These are phyloP conservation scores for Limnanthes douglasii DNA, from an alignment of 345 rosid genomes.

Conservation along the genomic window DNA sequence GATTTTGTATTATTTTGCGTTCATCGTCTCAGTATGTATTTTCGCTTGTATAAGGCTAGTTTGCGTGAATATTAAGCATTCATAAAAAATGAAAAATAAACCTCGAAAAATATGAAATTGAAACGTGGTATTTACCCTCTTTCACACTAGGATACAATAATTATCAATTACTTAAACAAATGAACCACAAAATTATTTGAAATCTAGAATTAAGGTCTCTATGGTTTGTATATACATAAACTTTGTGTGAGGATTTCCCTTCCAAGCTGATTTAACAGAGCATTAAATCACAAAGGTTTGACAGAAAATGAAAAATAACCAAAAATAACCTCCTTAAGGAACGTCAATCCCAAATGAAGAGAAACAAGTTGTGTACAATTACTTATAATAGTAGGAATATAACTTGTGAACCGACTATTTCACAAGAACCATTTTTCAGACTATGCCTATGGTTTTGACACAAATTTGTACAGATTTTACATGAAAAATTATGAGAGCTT, in stretches of 20 bases:
- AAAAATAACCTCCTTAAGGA: conserved; percentile 58
- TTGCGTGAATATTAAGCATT: too few relatives aligned
- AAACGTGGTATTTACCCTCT: too few relatives aligned
- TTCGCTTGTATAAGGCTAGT: too few relatives aligned
- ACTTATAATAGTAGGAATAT: conserved; percentile 46
- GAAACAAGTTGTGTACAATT: conserved; percentile 82
- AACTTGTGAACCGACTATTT: conserved; percentile 47
- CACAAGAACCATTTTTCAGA: conserved; percentile 52
- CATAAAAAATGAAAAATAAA: too few relatives aligned
- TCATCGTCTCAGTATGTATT: too few relatives aligned
- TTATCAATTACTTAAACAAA: conserved; percentile 75
- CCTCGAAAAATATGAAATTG: too few relatives aligned
- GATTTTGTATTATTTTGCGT: too few relatives aligned
- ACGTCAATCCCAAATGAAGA: conserved; percentile 83
- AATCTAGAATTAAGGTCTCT: conserved; percentile 77
- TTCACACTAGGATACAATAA: too few relatives aligned
- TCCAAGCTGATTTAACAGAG: conserved; percentile 66
- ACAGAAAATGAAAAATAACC: conserved; percentile 51
- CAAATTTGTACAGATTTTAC: conserved; percentile 36
- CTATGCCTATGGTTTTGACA: conserved; percentile 35
- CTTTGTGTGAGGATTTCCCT: conserved; percentile 73
- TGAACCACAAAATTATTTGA: conserved; percentile 60
- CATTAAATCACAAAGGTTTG: conserved; percentile 63
- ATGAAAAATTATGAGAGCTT: conserved; percentile 58
- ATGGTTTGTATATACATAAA: conserved; percentile 34